Base-by-base conservation (phyloP, 768 basidiomycete species). In the Daedaleopsis nitida region DNA sequence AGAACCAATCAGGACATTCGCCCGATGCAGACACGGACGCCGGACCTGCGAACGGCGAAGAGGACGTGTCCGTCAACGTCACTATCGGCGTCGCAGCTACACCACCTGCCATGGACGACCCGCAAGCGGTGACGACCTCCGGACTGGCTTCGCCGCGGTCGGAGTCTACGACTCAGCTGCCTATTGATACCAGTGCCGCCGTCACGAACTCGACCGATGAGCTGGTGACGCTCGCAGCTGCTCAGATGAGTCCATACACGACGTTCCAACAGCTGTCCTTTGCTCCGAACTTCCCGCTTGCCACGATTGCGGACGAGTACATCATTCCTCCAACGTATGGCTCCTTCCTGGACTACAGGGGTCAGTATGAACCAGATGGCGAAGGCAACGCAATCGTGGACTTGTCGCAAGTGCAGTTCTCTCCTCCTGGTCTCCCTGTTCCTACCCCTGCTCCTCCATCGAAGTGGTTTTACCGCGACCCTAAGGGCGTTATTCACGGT, bases 241-340 rank as follows among this genome's bases (percentile, higher is more conserved):
- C 88, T 9, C 86, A 88, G 58, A 85, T 87, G 74, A 90, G 91
- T 19, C 86, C 92, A 34, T 96, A 95, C 71, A 92, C 91, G 19
- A 95, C 92, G 8, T 96, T 96, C 77, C 94, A 95, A 70, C 94
- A 96, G 75, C 77, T 96, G 16, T 81, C 80, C 9, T 95, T 93
- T 68, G 84, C 94, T 3, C 94, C 94, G 11, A 87, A 83, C 53
- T 92, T 96, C 67, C 94, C 94, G n/a, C 79, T 95, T 56, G 89
- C 90, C 27, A 84, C 89, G 0, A 91, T 96, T 56, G 90, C 93
- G 32, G 91, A 95, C 68, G 92, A 94, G 44, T 96, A 92, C 73
- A 84, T 93, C 59, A 96, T 96, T 54, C 94, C 94, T 9, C 94
- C 94, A 0, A 92, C 92, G 62, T 96, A 96, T 74, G 83, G 86